Conservation (phyloP, 495 filamentous ascomycete species). For the Chaetomium cochliodes region DNA sequence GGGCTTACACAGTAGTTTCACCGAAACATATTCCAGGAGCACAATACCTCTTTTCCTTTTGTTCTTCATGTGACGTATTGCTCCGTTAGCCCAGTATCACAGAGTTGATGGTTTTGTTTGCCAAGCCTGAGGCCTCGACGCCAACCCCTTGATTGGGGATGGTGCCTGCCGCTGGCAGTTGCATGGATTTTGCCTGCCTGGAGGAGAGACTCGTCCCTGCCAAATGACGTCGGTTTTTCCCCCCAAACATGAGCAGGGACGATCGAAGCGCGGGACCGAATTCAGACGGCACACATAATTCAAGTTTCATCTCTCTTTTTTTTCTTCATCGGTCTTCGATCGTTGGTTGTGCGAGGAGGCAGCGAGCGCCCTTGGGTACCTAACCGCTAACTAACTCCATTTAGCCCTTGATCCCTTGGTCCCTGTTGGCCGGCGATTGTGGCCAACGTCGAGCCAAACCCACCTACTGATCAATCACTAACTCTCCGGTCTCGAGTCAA, state of each 20-base stretch:
- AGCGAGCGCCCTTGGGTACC: background rate
- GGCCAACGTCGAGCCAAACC: slow-evolving; percentile 1
- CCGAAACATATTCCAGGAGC: background rate
- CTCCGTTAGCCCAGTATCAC: background rate
- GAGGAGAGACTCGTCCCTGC: slow-evolving; percentile 11
- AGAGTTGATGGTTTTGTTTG: slow-evolving; percentile 7
- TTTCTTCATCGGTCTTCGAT: background rate
- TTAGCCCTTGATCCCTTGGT: background rate
- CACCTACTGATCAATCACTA: too few relatives aligned
- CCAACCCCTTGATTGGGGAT: slow-evolving; percentile 3
- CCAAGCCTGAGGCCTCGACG: slow-evolving; percentile 6
- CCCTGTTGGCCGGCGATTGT: background rate
- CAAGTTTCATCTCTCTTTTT: background rate
- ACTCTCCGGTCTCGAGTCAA: background rate
- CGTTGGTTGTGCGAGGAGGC: background rate
- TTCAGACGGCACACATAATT: slow-evolving; percentile 7
- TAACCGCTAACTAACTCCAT: background rate
- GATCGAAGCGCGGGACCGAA: background rate
- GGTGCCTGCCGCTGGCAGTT: slow-evolving; percentile 1
- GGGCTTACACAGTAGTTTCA: too few relatives aligned
- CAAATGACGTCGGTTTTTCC: slow-evolving; percentile 27
- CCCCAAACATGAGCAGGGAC: background rate
- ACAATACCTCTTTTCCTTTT: background rate
- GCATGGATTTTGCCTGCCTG: slow-evolving; percentile 16
- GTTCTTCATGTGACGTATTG: background rate